Base-by-base conservation (phyloP, 2,329 filamentous ascomycete species). In the Elsinoe batatas region DNA sequence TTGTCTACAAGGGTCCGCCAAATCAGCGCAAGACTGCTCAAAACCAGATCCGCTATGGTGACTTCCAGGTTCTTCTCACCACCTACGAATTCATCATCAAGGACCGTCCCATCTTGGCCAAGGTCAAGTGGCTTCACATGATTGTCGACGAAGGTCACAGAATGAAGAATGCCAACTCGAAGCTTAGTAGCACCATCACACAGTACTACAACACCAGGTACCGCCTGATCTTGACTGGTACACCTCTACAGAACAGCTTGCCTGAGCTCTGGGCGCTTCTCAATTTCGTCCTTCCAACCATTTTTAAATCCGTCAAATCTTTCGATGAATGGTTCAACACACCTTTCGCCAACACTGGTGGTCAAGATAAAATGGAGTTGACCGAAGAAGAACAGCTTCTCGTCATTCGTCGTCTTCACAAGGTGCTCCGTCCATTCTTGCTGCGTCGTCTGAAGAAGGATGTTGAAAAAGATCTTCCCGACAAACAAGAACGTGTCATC, bases 241-340 rank as follows among this genome's bases (percentile, higher is more conserved):
- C 93, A 4, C 93, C 93, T 4, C 77, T 98, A 30, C 91, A 98
- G 72, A 98, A 98, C 75, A 98, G 97, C 69, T 77, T 98, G 38
- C 84, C 90, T 2, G 93, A 98, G 69, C 75, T 98, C 64, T 98
- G 93, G 93, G 89, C 93, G 22, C 85, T 98, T 77, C 86, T 98
- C 66, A 98, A 98, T 75, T 98, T 98, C 70, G 93, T 96, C 38
- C 77, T 98, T 49, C 93, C 93, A 2, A 97, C 89, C 64, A 98
- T 98, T 62, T 98, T 98, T 84, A 98, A 98, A 71, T 97, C 93
- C 1, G 90, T 91, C 60, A 96, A 93, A 69, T 97, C 91, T 1
- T 98, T 98, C 67, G 93, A 98, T 69, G 93, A 98, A 71, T 98
- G 93, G 93, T 98, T 98, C 82, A 98, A 97, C 69, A 98, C 93